Percentiles rank a stretch among this genome's conserved stretches.
Evolutionary conservation across 2,329 filamentous ascomycete genomes (phyloP).

Genomic region (Aureobasidium sp.): DNA sequence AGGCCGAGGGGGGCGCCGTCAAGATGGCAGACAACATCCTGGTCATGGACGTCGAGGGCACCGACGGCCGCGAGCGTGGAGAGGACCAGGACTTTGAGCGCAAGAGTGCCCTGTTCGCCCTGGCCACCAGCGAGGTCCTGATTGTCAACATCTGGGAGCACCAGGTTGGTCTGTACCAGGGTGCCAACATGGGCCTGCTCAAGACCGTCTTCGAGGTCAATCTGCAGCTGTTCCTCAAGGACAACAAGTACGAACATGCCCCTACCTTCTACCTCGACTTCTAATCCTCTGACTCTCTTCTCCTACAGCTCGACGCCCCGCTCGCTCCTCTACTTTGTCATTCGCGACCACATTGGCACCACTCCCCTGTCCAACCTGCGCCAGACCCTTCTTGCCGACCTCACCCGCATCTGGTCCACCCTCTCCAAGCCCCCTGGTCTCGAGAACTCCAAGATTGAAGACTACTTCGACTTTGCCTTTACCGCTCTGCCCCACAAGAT

Average conservation of each 20-base stretch:
- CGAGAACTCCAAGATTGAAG: conserved; percentile 82
- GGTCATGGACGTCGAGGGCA: conserved; percentile 98
- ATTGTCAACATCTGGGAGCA: conserved; percentile 99
- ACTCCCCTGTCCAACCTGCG: conserved; percentile 87
- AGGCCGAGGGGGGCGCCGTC: conserved; percentile 41
- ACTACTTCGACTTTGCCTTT: conserved; percentile 99
- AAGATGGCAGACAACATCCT: conserved; percentile 95
- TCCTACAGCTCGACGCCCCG: conserved; percentile 66
- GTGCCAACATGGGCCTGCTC: conserved; percentile 95
- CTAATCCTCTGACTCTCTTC: background rate
- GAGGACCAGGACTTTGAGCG: conserved; percentile 99
- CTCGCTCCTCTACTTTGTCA: conserved; percentile 96
- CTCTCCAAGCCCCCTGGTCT: conserved; percentile 87
- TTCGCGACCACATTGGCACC: conserved; percentile 89
- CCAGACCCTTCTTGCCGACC: conserved; percentile 81
- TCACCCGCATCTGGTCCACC: conserved; percentile 85
- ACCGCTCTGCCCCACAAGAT: conserved; percentile 95
- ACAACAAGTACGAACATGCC: conserved; percentile 64
- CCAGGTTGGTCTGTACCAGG: conserved; percentile 95
- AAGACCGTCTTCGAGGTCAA: conserved; percentile 99
- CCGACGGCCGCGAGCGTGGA: conserved; percentile 88
- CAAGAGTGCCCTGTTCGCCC: conserved; percentile 93
- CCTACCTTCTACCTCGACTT: background rate
- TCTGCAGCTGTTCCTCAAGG: conserved; percentile 91
- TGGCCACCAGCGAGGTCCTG: conserved; percentile 94